Conservation (phyloP, 108 stramenopile species). For the Schizochytrium sp. region DNA sequence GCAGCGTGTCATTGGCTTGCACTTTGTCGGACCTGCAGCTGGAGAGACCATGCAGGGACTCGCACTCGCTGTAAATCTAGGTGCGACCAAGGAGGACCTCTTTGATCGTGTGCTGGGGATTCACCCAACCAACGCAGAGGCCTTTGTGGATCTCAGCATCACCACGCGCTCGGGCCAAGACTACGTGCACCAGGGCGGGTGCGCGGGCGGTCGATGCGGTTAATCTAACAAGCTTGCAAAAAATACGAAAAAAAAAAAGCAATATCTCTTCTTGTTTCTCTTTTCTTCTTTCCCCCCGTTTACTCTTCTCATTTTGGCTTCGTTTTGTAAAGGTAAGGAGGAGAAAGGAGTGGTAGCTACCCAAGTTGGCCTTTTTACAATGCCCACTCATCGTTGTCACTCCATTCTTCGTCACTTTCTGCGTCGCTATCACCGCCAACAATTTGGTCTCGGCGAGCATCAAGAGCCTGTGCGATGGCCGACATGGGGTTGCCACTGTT, state of each 20-base stretch:
- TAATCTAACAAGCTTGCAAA: background rate
- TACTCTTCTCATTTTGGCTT: too few relatives aligned
- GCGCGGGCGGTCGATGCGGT: slow-evolving; percentile 51
- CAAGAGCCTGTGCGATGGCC: slow-evolving; percentile 6
- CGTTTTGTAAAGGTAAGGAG: too few relatives aligned
- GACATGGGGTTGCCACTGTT: background rate
- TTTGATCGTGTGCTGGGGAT: slow-evolving; percentile 87
- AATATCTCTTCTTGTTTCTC: too few relatives aligned
- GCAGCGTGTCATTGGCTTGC: slow-evolving; percentile 75
- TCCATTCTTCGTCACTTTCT: background rate
- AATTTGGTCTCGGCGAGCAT: slow-evolving; percentile 13
- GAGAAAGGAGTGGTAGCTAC: too few relatives aligned
- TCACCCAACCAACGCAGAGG: slow-evolving; percentile 89
- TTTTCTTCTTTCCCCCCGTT: too few relatives aligned
- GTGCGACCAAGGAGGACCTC: slow-evolving; percentile 68
- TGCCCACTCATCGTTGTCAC: slow-evolving; percentile 6
- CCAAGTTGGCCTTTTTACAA: background rate
- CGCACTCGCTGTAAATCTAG: slow-evolving; percentile 79
- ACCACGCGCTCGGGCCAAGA: slow-evolving; percentile 78
- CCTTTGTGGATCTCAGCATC: slow-evolving; percentile 69
- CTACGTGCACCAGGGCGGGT: slow-evolving; percentile 83
- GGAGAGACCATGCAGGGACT: slow-evolving; percentile 87
- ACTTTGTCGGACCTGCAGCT: slow-evolving; percentile 91
- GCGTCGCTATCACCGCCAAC: background rate
- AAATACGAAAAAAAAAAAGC: too few relatives aligned